phyloP scores from a whole-genome alignment of 1,284 basidiomycete genomes.

The Schizophyllum amplum region DNA sequence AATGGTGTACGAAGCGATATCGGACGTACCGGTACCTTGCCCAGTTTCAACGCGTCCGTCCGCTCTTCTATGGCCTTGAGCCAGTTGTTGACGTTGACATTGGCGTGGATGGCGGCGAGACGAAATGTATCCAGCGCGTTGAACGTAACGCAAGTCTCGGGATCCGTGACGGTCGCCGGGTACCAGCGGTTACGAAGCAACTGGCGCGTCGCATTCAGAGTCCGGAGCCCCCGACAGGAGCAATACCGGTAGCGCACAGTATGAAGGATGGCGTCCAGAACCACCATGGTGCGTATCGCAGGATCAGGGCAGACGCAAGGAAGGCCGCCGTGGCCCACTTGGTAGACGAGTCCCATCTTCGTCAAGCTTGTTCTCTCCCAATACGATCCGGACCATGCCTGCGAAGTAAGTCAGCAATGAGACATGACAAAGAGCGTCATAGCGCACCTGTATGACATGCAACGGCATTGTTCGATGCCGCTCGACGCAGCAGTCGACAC shows the following conservation, averaged over 20 bases:
- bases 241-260: too few relatives aligned
- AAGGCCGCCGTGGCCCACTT: constrained; percentile 16
- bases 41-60: too few relatives aligned
- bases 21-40: too few relatives aligned
- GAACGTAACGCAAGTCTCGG: constrained; percentile 10
- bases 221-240: constrained; percentile 15
- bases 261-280: too few relatives aligned
- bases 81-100: constrained; percentile 1
- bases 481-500: constrained; percentile 10
- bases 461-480: constrained; percentile 12
- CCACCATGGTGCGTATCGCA: constrained; percentile 20
- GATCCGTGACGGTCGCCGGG: constrained; percentile 9
- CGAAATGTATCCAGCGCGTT: constrained; percentile 4
- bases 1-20: too few relatives aligned
- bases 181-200: constrained; percentile 20
- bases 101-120: constrained; percentile 2
- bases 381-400: constrained; percentile 1
- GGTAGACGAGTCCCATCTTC: constrained; percentile 15
- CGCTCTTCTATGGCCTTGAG: too few relatives aligned
- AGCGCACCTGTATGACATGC: constrained; percentile 12
- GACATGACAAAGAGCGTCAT: too few relatives aligned
- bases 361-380: background rate
- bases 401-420: too few relatives aligned
- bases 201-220: constrained; percentile 5
- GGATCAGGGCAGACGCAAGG: constrained; percentile 15